Percentiles rank a stretch among this genome's conserved stretches.
phyloP scores from a whole-genome alignment of 2,329 filamentous ascomycete genomes.

The Claviceps spartinae region DNA sequence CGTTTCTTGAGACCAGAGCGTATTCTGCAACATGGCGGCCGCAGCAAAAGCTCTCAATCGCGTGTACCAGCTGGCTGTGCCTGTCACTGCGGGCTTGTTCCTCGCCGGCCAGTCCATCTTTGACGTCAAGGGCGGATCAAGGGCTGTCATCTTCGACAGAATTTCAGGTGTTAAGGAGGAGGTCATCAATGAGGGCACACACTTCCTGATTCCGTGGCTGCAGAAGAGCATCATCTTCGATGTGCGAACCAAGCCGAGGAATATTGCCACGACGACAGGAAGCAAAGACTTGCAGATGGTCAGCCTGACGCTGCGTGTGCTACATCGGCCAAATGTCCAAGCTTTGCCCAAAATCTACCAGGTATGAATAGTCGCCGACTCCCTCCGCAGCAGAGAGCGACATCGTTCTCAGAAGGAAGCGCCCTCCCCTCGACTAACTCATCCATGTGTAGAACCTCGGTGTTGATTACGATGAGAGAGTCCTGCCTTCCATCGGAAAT shows the following conservation, averaged over 20 bases:
- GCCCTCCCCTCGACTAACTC: neutral
- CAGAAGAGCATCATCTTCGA: slow-evolving; percentile 92
- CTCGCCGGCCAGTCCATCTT: slow-evolving; percentile 72
- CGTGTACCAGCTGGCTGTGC: slow-evolving; percentile 58
- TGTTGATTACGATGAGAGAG: slow-evolving; percentile 95
- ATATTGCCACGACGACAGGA: slow-evolving; percentile 93
- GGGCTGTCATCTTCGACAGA: slow-evolving; percentile 96
- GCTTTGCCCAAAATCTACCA: slow-evolving; percentile 96
- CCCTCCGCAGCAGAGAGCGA: neutral
- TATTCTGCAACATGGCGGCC: slow-evolving; percentile 28
- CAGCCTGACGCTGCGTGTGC: slow-evolving; percentile 86
- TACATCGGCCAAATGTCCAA: slow-evolving; percentile 89
- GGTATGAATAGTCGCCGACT: slow-evolving; percentile 34
- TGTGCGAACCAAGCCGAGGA: slow-evolving; percentile 91
- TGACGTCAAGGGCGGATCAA: slow-evolving; percentile 88
- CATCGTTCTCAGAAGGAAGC: neutral
- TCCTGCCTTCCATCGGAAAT: slow-evolving; percentile 96
- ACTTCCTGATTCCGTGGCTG: slow-evolving; percentile 92
- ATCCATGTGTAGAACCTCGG: slow-evolving; percentile 62
- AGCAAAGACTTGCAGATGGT: slow-evolving; percentile 99
- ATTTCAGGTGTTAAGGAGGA: slow-evolving; percentile 81
- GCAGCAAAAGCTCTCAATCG: slow-evolving; percentile 44
- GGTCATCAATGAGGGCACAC: slow-evolving; percentile 90
- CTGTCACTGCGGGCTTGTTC: slow-evolving; percentile 53
- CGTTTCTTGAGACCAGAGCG: neutral